A percentile compares a stretch with the other conserved stretches of the same genome.
Conservation (phyloP, 2,329 filamentous ascomycete species). For the Exophiala spinifera region DNA sequence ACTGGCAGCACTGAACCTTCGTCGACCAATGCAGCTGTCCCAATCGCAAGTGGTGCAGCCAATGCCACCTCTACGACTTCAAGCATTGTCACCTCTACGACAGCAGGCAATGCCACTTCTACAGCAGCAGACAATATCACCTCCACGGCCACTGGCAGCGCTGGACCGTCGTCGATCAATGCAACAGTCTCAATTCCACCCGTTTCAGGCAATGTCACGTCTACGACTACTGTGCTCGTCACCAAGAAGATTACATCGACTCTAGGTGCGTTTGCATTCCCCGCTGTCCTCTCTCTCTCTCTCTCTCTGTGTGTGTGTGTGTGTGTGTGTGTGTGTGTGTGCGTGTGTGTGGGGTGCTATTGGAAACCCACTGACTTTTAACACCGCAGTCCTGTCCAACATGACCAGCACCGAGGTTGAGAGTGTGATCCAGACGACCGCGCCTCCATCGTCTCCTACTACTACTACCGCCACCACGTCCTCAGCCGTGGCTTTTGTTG, state of each 20-base stretch:
- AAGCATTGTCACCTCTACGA: too few relatives aligned
- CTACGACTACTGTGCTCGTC: neutral
- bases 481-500: neutral
- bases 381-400: neutral
- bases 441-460: neutral
- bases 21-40: too few relatives aligned
- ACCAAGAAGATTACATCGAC: neutral
- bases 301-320: too few relatives aligned
- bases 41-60: too few relatives aligned
- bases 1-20: neutral
- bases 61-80: too few relatives aligned
- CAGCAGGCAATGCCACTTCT: too few relatives aligned
- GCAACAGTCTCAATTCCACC: neutral
- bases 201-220: neutral
- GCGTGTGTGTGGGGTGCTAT: neutral
- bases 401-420: neutral
- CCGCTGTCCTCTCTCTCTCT: neutral
- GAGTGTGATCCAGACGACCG: too few relatives aligned
- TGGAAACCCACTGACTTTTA: neutral
- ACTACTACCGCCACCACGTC: too few relatives aligned
- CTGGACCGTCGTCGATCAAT: neutral
- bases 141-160: neutral
- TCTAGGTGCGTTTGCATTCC: neutral
- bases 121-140: too few relatives aligned
- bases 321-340: too few relatives aligned